Percentiles rank a stretch among this genome's conserved stretches.
Evolutionary conservation across 495 filamentous ascomycete genomes (phyloP).

Genomic region (Neohortaea acidophila): DNA sequence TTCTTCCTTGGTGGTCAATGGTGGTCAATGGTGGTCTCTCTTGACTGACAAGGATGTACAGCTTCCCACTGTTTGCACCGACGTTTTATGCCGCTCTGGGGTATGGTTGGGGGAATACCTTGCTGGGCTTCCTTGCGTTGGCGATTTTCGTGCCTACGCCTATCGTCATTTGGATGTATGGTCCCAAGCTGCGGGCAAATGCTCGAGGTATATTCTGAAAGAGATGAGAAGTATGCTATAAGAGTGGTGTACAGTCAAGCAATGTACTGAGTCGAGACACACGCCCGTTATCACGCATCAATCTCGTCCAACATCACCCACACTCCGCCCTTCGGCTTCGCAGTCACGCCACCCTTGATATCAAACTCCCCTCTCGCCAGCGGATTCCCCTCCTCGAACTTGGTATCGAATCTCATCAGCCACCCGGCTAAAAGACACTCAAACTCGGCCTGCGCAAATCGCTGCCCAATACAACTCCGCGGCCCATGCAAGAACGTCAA

Average conservation of each 20-base stretch:
- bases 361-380: conserved; percentile 14
- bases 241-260: too few relatives aligned
- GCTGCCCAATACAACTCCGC: conserved; percentile 37
- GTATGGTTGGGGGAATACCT: conserved; percentile 14
- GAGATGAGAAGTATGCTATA: too few relatives aligned
- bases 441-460: conserved; percentile 74
- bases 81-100: conserved; percentile 8
- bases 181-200: conserved; percentile 3
- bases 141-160: conserved; percentile 4
- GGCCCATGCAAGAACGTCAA: conserved; percentile 33
- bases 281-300: conserved; percentile 19
- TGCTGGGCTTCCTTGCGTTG: conserved; percentile 3
- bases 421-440: conserved; percentile 62
- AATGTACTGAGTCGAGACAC: too few relatives aligned
- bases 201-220: conserved; percentile 5
- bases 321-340: conserved; percentile 26
- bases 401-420: conserved; percentile 57
- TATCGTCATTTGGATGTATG: conserved; percentile 10
- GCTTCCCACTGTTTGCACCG: conserved; percentile 11
- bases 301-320: conserved; percentile 19
- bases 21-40: too few relatives aligned
- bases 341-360: conserved; percentile 27
- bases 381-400: conserved; percentile 25
- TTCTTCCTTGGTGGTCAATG: too few relatives aligned
- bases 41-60: too few relatives aligned